phyloP scores from a whole-genome alignment of 1,284 basidiomycete species.

The Apiotrichum mycotoxinovorans region DNA sequence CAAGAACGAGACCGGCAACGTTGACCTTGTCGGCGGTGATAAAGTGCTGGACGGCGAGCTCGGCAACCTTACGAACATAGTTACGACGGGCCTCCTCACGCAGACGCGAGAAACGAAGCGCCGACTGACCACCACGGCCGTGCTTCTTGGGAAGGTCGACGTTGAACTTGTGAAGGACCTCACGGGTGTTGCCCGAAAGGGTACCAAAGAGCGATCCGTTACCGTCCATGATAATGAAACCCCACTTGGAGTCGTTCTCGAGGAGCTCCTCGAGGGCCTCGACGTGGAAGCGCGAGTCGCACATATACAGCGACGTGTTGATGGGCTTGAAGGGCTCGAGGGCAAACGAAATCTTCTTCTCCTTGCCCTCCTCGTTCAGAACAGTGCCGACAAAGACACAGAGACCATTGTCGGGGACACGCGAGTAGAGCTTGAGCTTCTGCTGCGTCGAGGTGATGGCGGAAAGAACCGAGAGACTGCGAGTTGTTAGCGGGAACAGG shows the following conservation, averaged over 20 bases:
- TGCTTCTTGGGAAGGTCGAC: slow-evolving; percentile 99
- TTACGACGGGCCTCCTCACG: slow-evolving; percentile 99
- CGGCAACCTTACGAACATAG: slow-evolving; percentile 98
- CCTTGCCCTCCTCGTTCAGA: slow-evolving; percentile 96
- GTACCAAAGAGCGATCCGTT: slow-evolving; percentile 75
- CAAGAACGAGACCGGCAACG: slow-evolving; percentile 92
- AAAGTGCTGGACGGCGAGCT: slow-evolving; percentile 94
- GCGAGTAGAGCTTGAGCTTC: slow-evolving; percentile 90
- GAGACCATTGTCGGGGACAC: slow-evolving; percentile 93
- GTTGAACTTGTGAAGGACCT: slow-evolving; percentile 95
- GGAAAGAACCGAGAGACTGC: slow-evolving; percentile 80
- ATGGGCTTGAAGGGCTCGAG: slow-evolving; percentile 98
- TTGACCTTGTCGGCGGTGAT: slow-evolving; percentile 99
- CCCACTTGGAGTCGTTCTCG: slow-evolving; percentile 96
- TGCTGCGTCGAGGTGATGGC: slow-evolving; percentile 99
- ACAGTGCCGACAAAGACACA: slow-evolving; percentile 98
- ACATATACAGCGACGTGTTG: slow-evolving; percentile 98
- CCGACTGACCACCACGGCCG: slow-evolving; percentile 99
- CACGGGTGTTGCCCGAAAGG: slow-evolving; percentile 93
- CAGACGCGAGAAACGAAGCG: slow-evolving; percentile 98
- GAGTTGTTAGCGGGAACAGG: not conserved
- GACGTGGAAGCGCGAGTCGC: slow-evolving; percentile 99
- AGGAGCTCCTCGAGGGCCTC: slow-evolving; percentile 94
- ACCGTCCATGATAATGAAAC: slow-evolving; percentile 91
- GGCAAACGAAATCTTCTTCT: slow-evolving; percentile 97